Percentiles rank a stretch among this genome's conserved stretches.
Conservation (phyloP, 306 rosid genomes). For the Ceratonia siliqua region DNA sequence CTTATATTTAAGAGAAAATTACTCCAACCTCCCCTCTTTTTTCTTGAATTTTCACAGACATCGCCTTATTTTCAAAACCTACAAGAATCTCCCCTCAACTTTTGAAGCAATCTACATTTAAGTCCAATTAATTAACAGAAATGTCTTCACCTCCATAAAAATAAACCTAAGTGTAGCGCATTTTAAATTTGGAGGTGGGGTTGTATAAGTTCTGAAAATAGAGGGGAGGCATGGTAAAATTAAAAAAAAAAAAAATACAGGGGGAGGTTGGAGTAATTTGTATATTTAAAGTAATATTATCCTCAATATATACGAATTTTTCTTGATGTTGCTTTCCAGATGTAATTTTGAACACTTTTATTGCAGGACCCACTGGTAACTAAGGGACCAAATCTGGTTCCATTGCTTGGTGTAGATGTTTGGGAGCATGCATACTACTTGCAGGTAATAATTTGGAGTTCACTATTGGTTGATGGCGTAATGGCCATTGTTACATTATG, state of each 20-base stretch:
- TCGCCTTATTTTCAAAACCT: not conserved
- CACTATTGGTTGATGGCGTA: not conserved
- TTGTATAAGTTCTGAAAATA: not conserved
- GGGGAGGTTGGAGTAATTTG: not conserved
- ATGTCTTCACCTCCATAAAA: not conserved
- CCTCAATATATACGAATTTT: not conserved
- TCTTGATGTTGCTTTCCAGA: slow-evolving; percentile 4
- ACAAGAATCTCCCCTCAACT: not conserved
- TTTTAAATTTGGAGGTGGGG: not conserved
- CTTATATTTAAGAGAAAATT: not conserved
- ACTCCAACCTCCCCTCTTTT: not conserved
- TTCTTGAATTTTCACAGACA: too few relatives aligned
- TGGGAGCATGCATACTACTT: slow-evolving; percentile 99
- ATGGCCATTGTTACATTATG: not conserved
- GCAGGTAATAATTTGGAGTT: slow-evolving; percentile 64
- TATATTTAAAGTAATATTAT: not conserved
- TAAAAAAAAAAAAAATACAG: too few relatives aligned
- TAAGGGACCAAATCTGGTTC: slow-evolving; percentile 79
- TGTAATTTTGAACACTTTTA: slow-evolving; percentile 41
- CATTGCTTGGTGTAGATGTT: slow-evolving; percentile 93
- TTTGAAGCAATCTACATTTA: not conserved
- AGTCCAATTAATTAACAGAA: not conserved
- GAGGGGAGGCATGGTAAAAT: not conserved
- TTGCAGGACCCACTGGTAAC: slow-evolving; percentile 93
- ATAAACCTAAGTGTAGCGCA: not conserved